phyloP scores from a whole-genome alignment of 306 rosid species.

The Canavalia ensiformis region DNA sequence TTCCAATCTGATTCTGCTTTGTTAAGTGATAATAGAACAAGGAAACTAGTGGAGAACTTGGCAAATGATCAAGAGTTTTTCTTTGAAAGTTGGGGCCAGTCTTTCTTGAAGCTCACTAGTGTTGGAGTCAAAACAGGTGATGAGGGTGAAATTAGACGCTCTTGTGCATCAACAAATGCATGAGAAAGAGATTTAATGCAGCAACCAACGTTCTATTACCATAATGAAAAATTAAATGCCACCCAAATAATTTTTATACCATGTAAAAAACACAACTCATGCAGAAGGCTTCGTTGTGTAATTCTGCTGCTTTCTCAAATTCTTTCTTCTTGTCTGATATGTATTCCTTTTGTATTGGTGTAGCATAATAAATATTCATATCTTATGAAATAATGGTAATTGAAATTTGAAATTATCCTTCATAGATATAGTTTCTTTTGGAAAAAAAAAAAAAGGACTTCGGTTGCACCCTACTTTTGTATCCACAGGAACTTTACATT shows the following conservation, averaged over 20 bases:
- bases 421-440: background rate
- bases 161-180: constrained; percentile 58
- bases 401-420: background rate
- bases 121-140: constrained; percentile 50
- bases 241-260: background rate
- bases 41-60: constrained; percentile 56
- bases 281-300: background rate
- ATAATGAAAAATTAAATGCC: constrained; percentile 25
- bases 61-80: constrained; percentile 71
- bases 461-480: background rate
- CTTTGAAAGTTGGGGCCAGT: constrained; percentile 70
- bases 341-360: constrained; percentile 23
- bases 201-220: background rate
- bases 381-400: constrained; percentile 7
- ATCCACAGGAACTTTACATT: background rate
- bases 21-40: constrained; percentile 59
- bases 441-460: background rate
- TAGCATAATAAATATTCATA: background rate
- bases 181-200: background rate
- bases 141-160: constrained; percentile 63
- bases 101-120: constrained; percentile 45
- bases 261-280: constrained; percentile 5
- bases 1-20: constrained; percentile 81
- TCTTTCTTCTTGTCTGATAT: background rate
- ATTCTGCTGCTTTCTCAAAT: background rate